Evolutionary conservation across 805 yeast genomes (phyloP).

Genomic region (Candida easanensis): DNA sequence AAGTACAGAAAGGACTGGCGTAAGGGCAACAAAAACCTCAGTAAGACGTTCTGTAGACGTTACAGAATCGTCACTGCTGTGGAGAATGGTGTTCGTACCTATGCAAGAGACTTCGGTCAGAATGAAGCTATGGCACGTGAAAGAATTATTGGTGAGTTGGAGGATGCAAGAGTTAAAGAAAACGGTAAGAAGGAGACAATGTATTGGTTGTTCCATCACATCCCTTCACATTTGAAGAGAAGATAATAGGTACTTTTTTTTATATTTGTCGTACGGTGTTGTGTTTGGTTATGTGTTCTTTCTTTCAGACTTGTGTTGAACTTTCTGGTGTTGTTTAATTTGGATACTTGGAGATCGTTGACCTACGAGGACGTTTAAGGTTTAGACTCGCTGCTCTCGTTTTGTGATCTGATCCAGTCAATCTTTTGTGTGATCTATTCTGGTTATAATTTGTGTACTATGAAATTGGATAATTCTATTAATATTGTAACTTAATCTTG

Average conservation of each 20-base stretch:
- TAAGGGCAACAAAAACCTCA: slow-evolving; percentile 25
- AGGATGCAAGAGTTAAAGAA: slow-evolving; percentile 19
- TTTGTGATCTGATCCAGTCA: too few species aligned
- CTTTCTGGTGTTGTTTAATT: background rate
- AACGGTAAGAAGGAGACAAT: slow-evolving; percentile 29
- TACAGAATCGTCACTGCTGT: slow-evolving; percentile 27
- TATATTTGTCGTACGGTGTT: background rate
- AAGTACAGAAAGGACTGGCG: slow-evolving; percentile 29
- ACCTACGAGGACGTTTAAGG: too few species aligned
- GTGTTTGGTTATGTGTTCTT: background rate
- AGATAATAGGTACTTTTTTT: slow-evolving; percentile 7
- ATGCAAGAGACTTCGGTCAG: slow-evolving; percentile 19
- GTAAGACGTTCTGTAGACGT: slow-evolving; percentile 28
- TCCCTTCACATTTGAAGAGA: slow-evolving; percentile 27
- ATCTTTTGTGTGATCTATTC: too few species aligned
- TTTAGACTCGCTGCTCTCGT: too few species aligned
- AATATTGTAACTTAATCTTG: too few species aligned
- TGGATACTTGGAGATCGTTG: too few species aligned
- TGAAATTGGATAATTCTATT: too few species aligned
- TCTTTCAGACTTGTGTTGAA: background rate
- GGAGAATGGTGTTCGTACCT: slow-evolving; percentile 22
- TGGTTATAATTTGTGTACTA: too few species aligned
- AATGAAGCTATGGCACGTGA: slow-evolving; percentile 24
- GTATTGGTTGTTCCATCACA: slow-evolving; percentile 31
- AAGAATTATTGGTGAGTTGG: slow-evolving; percentile 23